phyloP scores from a whole-genome alignment of 495 filamentous ascomycete species.

The Penicillium waksmanii region DNA sequence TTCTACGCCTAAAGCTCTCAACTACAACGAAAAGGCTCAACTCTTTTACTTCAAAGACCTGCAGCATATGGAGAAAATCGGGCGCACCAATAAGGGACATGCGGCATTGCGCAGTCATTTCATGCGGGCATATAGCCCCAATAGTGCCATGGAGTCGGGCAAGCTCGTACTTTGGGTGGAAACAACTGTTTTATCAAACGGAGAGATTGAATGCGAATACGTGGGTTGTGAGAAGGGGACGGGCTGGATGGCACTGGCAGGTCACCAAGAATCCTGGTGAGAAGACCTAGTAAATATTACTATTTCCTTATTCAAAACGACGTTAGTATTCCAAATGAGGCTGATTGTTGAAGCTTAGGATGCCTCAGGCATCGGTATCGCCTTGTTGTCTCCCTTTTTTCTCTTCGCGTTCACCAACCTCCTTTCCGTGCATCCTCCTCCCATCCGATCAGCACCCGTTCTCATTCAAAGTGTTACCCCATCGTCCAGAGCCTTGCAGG shows the following conservation, averaged over 20 bases:
- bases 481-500: conserved; percentile 34
- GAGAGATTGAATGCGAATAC: conserved; percentile 37
- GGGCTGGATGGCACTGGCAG: conserved; percentile 19
- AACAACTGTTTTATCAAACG: conserved; percentile 26
- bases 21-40: conserved; percentile 31
- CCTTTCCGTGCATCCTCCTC: too few relatives aligned
- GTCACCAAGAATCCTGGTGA: not conserved
- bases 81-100: conserved; percentile 28
- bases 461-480: not conserved
- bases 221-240: conserved; percentile 36
- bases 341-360: too few relatives aligned
- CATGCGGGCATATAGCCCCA: conserved; percentile 31
- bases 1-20: conserved; percentile 10
- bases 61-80: conserved; percentile 29
- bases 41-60: conserved; percentile 37
- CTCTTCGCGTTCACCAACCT: too few relatives aligned
- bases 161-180: conserved; percentile 34
- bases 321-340: too few relatives aligned
- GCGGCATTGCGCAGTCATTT: conserved; percentile 25
- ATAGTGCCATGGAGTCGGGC: conserved; percentile 20
- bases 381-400: not conserved
- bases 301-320: too few relatives aligned
- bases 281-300: too few relatives aligned
- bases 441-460: too few relatives aligned
- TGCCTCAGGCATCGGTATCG: not conserved